Evolutionary conservation across 768 basidiomycete genomes (phyloP).

Genomic region (Phylloporus rhodoxanthus): DNA sequence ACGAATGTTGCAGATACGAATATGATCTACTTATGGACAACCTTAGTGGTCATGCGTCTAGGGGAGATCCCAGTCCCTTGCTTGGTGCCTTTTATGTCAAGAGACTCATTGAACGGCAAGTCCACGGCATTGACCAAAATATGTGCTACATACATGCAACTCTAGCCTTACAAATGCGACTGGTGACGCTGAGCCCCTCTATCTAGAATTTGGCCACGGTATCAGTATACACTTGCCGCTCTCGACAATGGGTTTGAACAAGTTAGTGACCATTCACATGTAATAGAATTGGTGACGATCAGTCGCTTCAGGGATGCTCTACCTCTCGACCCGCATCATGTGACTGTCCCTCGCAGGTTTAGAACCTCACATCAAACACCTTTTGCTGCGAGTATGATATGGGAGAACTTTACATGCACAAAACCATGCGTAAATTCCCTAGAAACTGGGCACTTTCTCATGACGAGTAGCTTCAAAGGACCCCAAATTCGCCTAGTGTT

Average conservation of each 20-base stretch:
- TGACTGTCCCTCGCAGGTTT: conserved; percentile 30
- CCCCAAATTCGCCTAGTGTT: conserved; percentile 38
- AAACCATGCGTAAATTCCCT: background rate
- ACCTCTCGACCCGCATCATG: conserved; percentile 26
- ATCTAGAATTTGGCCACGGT: conserved; percentile 41
- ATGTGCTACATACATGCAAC: background rate
- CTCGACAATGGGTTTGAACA: conserved; percentile 35
- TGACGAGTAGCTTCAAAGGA: conserved; percentile 22
- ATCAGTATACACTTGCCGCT: conserved; percentile 35
- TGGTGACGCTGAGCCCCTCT: conserved; percentile 29
- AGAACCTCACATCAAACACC: conserved; percentile 1
- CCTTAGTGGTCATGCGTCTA: conserved; percentile 32
- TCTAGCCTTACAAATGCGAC: conserved; percentile 33
- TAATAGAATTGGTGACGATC: background rate
- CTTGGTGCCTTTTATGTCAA: conserved; percentile 37
- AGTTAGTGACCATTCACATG: conserved; percentile 18
- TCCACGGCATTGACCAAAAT: background rate
- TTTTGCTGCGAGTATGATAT: conserved; percentile 6
- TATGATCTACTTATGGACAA: conserved; percentile 36
- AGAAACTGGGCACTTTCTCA: background rate
- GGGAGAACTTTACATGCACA: conserved; percentile 26
- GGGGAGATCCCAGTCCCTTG: conserved; percentile 29
- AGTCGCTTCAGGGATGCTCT: conserved; percentile 26
- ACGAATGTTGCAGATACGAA: conserved; percentile 29
- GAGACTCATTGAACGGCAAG: conserved; percentile 36